A percentile compares a stretch with the other conserved stretches of the same genome.
Conservation (phyloP, 169 alveolate genomes). For the Plasmodium relictum region DNA sequence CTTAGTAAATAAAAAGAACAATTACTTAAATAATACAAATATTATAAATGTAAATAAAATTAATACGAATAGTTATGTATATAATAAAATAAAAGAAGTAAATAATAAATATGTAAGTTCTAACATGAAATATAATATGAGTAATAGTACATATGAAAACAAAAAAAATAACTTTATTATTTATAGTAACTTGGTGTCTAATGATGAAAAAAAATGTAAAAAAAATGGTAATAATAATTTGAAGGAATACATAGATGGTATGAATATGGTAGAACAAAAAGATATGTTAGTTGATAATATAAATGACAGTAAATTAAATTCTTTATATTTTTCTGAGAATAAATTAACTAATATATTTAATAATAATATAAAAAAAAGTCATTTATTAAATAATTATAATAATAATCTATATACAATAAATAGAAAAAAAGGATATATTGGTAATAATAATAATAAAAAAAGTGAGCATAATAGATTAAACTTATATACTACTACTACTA, state of each 20-base stretch:
- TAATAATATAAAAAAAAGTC: conserved; percentile 2
- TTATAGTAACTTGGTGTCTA: not conserved
- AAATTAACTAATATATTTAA: conserved; percentile 29
- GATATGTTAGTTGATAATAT: not conserved
- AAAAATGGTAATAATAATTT: conserved; percentile 1
- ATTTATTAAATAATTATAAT: conserved; percentile 2
- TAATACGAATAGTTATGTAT: not conserved
- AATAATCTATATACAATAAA: not conserved
- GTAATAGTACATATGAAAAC: not conserved
- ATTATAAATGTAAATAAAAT: not conserved
- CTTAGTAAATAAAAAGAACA: not conserved
- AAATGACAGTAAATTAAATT: not conserved
- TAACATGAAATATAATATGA: not conserved
- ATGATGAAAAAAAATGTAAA: not conserved
- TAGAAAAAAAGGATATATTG: conserved; percentile 1
- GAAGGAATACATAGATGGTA: not conserved
- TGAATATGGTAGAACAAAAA: not conserved
- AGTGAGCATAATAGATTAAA: too few relatives aligned
- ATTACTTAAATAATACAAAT: not conserved
- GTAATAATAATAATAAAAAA: not conserved
- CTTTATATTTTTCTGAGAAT: conserved; percentile 35
- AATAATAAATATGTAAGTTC: not conserved
- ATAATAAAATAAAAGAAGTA: not conserved
- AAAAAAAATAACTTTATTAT: not conserved
- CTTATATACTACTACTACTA: too few relatives aligned